phyloP scores from a whole-genome alignment of 495 filamentous ascomycete species.

The Aspergillus affinis region DNA sequence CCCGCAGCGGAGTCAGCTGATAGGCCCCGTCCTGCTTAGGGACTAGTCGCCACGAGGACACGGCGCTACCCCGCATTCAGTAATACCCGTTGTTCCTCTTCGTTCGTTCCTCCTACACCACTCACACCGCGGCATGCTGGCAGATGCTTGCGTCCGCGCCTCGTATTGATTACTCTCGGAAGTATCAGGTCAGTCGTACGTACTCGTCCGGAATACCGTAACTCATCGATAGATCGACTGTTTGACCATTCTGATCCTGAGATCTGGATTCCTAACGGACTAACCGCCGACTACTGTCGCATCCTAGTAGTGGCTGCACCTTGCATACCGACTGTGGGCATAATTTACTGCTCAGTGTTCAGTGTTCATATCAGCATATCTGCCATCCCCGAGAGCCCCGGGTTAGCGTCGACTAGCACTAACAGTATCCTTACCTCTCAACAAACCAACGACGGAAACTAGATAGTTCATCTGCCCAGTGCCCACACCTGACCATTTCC shows the following conservation, averaged over 20 bases:
- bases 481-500: too few species aligned
- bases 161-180: too few species aligned
- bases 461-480: too few species aligned
- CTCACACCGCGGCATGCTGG: too few species aligned
- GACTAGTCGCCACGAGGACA: conserved; percentile 18
- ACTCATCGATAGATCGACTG: too few species aligned
- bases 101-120: background rate
- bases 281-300: background rate
- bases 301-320: conserved; percentile 2
- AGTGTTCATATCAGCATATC: background rate
- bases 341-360: too few species aligned
- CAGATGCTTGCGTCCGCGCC: too few species aligned
- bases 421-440: conserved; percentile 12
- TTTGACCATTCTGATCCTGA: too few species aligned
- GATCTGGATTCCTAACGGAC: too few species aligned
- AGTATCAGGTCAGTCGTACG: too few species aligned
- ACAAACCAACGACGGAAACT: background rate
- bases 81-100: conserved; percentile 13
- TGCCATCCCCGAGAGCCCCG: background rate
- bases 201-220: too few species aligned
- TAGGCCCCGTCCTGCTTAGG: conserved; percentile 10
- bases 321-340: conserved; percentile 1
- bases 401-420: background rate
- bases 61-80: conserved; percentile 26
- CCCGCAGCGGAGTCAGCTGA: conserved; percentile 29